Evolutionary conservation across 2,329 filamentous ascomycete species (phyloP).

Genomic region (Ophiostoma perfectum): DNA sequence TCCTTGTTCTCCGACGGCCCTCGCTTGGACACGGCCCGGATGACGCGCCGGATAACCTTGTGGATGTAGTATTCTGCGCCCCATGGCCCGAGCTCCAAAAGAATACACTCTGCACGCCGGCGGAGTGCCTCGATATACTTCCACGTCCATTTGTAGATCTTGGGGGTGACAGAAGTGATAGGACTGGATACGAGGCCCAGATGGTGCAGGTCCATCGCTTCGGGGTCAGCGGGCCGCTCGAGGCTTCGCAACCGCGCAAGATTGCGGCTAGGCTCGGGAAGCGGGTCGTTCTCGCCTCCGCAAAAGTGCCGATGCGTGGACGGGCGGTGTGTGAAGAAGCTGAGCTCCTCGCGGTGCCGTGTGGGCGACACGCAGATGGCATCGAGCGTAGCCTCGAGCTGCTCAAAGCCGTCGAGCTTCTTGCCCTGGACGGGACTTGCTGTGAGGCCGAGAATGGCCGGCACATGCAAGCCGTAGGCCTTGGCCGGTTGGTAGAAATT

Average conservation of each 20-base stretch:
- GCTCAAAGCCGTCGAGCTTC: slow-evolving; percentile 49
- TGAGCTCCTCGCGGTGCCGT: slow-evolving; percentile 61
- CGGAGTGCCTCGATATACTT: slow-evolving; percentile 52
- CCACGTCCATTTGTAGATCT: slow-evolving; percentile 1
- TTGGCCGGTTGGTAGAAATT: slow-evolving; percentile 59
- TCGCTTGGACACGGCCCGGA: not conserved
- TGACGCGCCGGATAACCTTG: slow-evolving; percentile 38
- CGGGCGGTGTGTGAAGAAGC: slow-evolving; percentile 64
- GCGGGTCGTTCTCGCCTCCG: slow-evolving; percentile 32
- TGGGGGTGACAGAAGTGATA: not conserved
- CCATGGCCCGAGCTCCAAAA: slow-evolving; percentile 59
- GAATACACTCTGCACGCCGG: slow-evolving; percentile 46
- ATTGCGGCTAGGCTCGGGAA: slow-evolving; percentile 20
- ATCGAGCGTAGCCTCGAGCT: slow-evolving; percentile 65
- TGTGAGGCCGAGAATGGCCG: slow-evolving; percentile 70
- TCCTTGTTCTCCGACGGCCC: slow-evolving; percentile 41
- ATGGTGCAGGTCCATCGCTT: not conserved
- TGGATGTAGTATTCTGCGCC: slow-evolving; percentile 62
- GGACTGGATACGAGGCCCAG: not conserved
- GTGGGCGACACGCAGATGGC: slow-evolving; percentile 65
- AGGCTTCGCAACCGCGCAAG: slow-evolving; percentile 41
- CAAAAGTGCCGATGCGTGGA: slow-evolving; percentile 41
- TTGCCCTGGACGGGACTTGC: slow-evolving; percentile 69
- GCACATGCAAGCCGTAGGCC: slow-evolving; percentile 39
- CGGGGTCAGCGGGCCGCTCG: not conserved